phyloP scores from a whole-genome alignment of 1,139 yeast species.

The Hemisphaericaspora subhashii region DNA sequence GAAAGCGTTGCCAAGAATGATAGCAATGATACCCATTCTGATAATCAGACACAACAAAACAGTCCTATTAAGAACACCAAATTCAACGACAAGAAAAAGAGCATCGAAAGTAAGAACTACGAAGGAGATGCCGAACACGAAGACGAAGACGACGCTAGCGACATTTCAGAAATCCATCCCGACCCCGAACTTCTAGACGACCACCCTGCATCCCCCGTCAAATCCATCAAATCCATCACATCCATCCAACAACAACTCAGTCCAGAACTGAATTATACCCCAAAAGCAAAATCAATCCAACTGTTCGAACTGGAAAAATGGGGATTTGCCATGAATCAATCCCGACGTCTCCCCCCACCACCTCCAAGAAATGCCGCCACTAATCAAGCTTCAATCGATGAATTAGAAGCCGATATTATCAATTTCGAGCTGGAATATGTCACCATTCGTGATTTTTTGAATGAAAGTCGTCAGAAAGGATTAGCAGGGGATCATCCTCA shows the following conservation, averaged over 20 bases:
- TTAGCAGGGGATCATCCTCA: conserved; percentile 5
- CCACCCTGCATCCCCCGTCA: not conserved
- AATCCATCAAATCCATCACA: not conserved
- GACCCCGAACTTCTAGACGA: conserved; percentile 1
- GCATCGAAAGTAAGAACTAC: too few species aligned
- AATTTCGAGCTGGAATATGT: conserved; percentile 14
- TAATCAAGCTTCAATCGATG: conserved; percentile 1
- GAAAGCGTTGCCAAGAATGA: too few species aligned
- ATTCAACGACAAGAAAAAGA: too few species aligned
- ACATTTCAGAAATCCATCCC: conserved; percentile 3
- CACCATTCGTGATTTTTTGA: conserved; percentile 13
- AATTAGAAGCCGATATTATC: conserved; percentile 5
- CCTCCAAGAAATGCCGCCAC: not conserved
- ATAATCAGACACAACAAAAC: too few species aligned
- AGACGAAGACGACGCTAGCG: not conserved
- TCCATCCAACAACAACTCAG: not conserved
- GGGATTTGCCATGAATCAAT: conserved; percentile 12
- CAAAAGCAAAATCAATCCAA: not conserved
- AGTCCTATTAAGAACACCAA: too few species aligned
- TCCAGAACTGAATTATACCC: not conserved
- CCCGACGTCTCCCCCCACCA: conserved; percentile 5
- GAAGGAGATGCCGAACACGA: not conserved
- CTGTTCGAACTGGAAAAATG: not conserved
- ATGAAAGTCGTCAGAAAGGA: conserved; percentile 10
- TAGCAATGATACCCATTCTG: too few species aligned